Evolutionary conservation across 2,329 filamentous ascomycete species (phyloP).

Genomic region (Microdochium trichocladiopsis): DNA sequence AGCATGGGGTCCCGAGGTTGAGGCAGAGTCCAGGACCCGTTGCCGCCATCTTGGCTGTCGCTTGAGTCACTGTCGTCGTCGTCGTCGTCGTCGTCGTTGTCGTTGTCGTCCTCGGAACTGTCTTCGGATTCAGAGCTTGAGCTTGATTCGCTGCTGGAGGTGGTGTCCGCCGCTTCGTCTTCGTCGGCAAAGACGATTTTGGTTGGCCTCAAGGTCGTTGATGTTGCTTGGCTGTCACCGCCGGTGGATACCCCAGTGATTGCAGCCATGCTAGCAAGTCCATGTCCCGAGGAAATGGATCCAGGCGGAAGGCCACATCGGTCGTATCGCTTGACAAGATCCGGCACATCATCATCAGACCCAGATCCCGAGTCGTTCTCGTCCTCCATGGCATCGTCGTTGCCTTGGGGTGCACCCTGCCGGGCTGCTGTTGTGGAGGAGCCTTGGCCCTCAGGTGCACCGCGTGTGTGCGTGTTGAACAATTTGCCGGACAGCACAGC

Average conservation of each 20-base stretch:
- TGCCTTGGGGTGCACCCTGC: too few species aligned
- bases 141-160: constrained; percentile 6
- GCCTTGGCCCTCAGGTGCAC: neutral
- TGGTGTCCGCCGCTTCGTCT: constrained; percentile 4
- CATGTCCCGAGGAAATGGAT: constrained; percentile 27
- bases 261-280: constrained; percentile 23
- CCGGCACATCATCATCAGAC: constrained; percentile 12
- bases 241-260: constrained; percentile 19
- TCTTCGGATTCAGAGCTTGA: constrained; percentile 15
- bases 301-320: constrained; percentile 29
- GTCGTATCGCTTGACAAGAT: constrained; percentile 24
- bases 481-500: constrained; percentile 5
- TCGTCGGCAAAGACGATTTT: constrained; percentile 11
- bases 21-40: too few species aligned
- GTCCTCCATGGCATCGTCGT: constrained; percentile 13
- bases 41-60: constrained; percentile 3
- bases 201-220: constrained; percentile 6
- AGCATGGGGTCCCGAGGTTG: too few species aligned
- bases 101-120: constrained; percentile 4
- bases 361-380: constrained; percentile 12
- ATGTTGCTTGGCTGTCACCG: constrained; percentile 15
- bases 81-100: constrained; percentile 1
- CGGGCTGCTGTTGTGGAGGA: too few species aligned
- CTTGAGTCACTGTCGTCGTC: constrained; percentile 7
- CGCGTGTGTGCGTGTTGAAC: neutral